These are phyloP conservation scores for Laburnicola sp. DNA, from an alignment of 2,329 filamentous ascomycete species.

Conservation along the genomic window DNA sequence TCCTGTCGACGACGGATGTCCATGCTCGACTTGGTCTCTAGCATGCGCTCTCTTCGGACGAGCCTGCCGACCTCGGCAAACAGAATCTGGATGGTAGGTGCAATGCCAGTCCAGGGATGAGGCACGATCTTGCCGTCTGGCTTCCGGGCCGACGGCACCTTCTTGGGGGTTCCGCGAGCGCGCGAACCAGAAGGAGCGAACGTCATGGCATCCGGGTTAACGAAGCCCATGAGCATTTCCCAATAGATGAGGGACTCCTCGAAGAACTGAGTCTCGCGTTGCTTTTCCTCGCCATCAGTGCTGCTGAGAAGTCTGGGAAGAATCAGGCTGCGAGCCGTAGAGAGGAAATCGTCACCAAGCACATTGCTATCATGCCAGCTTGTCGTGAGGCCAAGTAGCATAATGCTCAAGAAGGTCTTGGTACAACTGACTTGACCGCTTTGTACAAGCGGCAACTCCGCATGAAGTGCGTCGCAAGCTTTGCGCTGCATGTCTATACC, in stretches of 20 bases:
- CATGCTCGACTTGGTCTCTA: conserved; percentile 31
- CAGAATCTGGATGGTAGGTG: conserved; percentile 49
- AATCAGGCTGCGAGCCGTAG: conserved; percentile 50
- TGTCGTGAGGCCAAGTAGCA: conserved; percentile 62
- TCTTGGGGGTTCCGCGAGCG: conserved; percentile 23
- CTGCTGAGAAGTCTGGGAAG: conserved; percentile 49
- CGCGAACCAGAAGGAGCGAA: conserved; percentile 35
- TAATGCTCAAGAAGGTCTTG: conserved; percentile 59
- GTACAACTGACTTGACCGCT: conserved; percentile 47
- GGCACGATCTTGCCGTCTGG: conserved; percentile 45
- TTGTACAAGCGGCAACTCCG: conserved; percentile 52
- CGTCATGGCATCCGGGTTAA: conserved; percentile 49
- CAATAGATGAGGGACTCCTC: conserved; percentile 61
- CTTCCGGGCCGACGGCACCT: conserved; percentile 27
- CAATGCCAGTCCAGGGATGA: conserved; percentile 56
- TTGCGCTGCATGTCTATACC: conserved; percentile 58
- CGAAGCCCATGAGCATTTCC: conserved; percentile 62
- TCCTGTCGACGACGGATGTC: conserved; percentile 38
- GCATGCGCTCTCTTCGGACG: conserved; percentile 44
- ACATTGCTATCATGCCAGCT: conserved; percentile 63
- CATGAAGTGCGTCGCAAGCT: conserved; percentile 56
- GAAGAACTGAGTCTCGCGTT: conserved; percentile 54
- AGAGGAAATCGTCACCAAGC: conserved; percentile 58
- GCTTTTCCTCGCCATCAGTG: conserved; percentile 35
- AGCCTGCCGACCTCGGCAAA: conserved; percentile 53